Base-by-base conservation (phyloP, 495 filamentous ascomycete species). In the Aspergillus cristatus region DNA sequence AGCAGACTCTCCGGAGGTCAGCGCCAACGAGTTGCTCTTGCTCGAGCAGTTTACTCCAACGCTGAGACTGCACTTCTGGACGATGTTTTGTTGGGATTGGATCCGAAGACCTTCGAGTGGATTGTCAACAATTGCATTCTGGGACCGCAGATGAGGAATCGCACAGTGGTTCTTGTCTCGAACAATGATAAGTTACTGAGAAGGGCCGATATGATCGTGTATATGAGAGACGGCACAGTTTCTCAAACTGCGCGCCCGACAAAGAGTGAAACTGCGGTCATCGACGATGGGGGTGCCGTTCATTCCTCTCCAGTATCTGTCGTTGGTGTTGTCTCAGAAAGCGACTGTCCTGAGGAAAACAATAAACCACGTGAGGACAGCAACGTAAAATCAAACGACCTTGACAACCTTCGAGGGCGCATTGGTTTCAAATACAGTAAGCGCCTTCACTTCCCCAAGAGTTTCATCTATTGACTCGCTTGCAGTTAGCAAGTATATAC, bases 41-140 rank as follows among this genome's bases (percentile, higher is more conserved):
- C 84, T 3, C 70, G 86, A 26, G 84, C 86, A 12, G 87, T 90
- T 35, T 91, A 91, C 48, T 89, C 86, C 46, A 72, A 90, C 45
- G 75, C 84, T 6, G 82, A 87, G 42, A 74, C 89, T 20, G 70
- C 90, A 1, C 68, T 91, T n/a, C 76, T 90, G 75, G 86, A 91
- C 43, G 86, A 91, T 51, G 83, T 83, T 3, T 58, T 91, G 11
- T 85, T 80, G 7, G 85, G 55, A 58, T 5, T 37, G 46, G 35
- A 47, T 57, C 39, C 31, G 61, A 45, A 48, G 63, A 14, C 34
- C 31, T 12, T 18, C 18, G 14, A 36, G 5, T 36, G 34, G 34
- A 15, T 36, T 7, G 10, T 36, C 13, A 14, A 14, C 17, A 36
- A 25, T 6, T 22, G 18, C 13, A 36, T 36, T 25, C 18, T 36